phyloP scores from a whole-genome alignment of 2,329 filamentous ascomycete species.

The Pyrenophora graminea region DNA sequence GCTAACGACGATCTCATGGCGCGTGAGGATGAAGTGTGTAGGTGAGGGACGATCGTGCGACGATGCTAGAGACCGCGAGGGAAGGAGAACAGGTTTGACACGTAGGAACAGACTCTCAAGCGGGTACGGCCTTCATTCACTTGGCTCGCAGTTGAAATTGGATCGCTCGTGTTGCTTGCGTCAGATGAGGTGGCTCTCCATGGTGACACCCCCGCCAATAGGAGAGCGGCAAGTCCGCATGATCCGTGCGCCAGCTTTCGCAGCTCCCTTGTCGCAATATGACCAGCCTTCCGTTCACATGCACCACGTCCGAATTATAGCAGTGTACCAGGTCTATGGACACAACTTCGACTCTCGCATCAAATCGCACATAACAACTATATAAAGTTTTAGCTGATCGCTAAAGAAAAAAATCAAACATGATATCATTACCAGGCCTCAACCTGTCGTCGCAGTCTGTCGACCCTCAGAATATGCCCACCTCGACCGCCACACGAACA shows the following conservation, averaged over 20 bases:
- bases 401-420: slow-evolving; percentile 8
- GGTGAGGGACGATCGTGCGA: neutral
- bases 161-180: slow-evolving; percentile 8
- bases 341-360: neutral
- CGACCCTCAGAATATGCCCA: slow-evolving; percentile 29
- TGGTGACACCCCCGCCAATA: slow-evolving; percentile 18
- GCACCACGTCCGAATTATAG: neutral
- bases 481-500: slow-evolving; percentile 36
- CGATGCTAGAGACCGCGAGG: neutral
- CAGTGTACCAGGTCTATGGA: neutral
- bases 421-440: slow-evolving; percentile 53
- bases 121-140: neutral
- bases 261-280: neutral
- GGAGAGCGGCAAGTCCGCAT: slow-evolving; percentile 19
- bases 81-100: neutral
- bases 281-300: neutral
- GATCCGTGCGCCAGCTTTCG: slow-evolving; percentile 14
- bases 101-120: neutral
- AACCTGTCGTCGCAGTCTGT: slow-evolving; percentile 45
- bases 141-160: slow-evolving; percentile 3
- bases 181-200: slow-evolving; percentile 22
- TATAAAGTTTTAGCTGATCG: neutral
- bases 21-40: neutral
- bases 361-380: neutral
- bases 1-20: slow-evolving; percentile 24